These are phyloP conservation scores for Colletotrichum phormii DNA, from an alignment of 2,329 filamentous ascomycete genomes.

Conservation along the genomic window DNA sequence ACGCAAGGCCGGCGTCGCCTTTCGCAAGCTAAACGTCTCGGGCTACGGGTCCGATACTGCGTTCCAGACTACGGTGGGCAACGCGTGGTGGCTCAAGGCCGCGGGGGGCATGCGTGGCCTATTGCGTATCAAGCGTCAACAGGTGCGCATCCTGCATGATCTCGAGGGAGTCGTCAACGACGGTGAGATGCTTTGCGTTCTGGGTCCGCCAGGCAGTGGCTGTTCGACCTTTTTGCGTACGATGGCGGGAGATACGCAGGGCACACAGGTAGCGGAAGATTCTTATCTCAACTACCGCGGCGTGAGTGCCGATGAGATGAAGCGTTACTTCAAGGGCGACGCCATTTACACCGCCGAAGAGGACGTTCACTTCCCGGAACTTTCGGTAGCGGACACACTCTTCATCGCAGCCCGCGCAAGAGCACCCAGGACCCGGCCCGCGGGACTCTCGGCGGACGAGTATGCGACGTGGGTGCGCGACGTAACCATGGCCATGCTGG, in stretches of 20 bases:
- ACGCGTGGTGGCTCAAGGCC: constrained; percentile 43
- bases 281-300: constrained; percentile 34
- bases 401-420: constrained; percentile 69
- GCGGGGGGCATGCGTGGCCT: constrained; percentile 18
- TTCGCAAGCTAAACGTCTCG: constrained; percentile 56
- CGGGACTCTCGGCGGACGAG: constrained; percentile 53
- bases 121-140: constrained; percentile 33
- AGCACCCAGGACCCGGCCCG: constrained; percentile 59
- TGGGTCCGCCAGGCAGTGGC: constrained; percentile 65
- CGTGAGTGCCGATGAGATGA: constrained; percentile 34
- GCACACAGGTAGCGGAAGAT: constrained; percentile 54
- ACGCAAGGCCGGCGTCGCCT: constrained; percentile 51
- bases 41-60: constrained; percentile 29
- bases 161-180: constrained; percentile 63
- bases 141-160: constrained; percentile 61
- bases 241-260: constrained; percentile 71
- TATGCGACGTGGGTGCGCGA: constrained; percentile 69
- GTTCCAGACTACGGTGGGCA: constrained; percentile 23
- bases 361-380: constrained; percentile 70
- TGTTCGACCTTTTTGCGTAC: constrained; percentile 78
- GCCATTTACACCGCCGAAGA: constrained; percentile 76
- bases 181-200: constrained; percentile 68
- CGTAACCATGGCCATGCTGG: constrained; percentile 79
- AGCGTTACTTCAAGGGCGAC: constrained; percentile 60
- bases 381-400: constrained; percentile 72